These are phyloP conservation scores for Ophiorrhiza pumila DNA, from an alignment of 257 asterid genomes.

Conservation along the genomic window DNA sequence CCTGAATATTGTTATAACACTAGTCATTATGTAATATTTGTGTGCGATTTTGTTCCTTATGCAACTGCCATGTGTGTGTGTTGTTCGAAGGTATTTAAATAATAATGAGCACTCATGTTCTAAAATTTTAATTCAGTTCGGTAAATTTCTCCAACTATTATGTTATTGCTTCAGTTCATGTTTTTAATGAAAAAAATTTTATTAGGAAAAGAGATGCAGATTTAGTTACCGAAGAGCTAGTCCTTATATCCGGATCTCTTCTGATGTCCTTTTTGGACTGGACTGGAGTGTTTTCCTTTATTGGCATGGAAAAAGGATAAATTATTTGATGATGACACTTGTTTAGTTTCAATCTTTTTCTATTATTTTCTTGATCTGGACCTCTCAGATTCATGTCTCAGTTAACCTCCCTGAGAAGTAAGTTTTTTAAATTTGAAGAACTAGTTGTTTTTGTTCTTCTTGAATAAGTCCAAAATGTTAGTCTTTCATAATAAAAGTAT, in stretches of 20 bases:
- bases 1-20: too few relatives aligned
- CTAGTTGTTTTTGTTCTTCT: not conserved
- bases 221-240: not conserved
- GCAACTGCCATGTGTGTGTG: too few relatives aligned
- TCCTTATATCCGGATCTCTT: not conserved
- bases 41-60: too few relatives aligned
- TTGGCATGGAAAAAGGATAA: not conserved
- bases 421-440: not conserved
- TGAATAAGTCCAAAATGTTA: conserved; percentile 2
- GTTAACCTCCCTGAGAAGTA: not conserved
- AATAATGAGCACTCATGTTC: too few relatives aligned
- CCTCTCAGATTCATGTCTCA: not conserved
- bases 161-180: not conserved
- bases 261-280: not conserved
- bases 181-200: not conserved
- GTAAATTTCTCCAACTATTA: too few relatives aligned
- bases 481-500: too few relatives aligned
- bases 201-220: not conserved
- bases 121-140: too few relatives aligned
- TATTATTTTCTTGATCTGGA: not conserved
- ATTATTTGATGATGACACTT: not conserved
- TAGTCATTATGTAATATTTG: not conserved
- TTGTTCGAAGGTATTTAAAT: too few relatives aligned
- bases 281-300: not conserved
- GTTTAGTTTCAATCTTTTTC: not conserved